Evolutionary conservation across 179 eudicot genomes (phyloP), one percentile per base, ranked within the genome.

Genomic region (Vitellaria paradoxa): DNA sequence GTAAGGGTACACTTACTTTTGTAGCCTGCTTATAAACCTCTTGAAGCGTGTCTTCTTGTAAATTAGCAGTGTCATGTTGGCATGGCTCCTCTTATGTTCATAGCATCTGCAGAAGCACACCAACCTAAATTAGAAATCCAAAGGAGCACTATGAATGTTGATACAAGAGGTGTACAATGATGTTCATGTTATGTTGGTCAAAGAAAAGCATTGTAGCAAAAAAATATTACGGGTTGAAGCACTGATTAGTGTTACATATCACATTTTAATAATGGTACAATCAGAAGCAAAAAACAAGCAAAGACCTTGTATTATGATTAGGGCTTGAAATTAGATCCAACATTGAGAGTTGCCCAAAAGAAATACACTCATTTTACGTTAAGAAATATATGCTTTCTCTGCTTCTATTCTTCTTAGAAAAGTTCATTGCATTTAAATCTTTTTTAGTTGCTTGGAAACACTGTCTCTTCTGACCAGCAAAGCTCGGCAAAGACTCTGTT

Each of bases 21-120:
- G 83, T 72, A 73, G 82, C 85, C 63, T 85, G 77, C 80, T 82
- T 76, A 77, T 64, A 87, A 6, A 87, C 74, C 75, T 85, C 91
- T 65, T 87, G 85, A 79, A 87, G 78, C 78, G 87, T 81, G 73
- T 84, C 89, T 56, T 84, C 92, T 37, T 82, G 88, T 80, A 84
- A 75, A 77, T 83, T 86, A 72, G 85, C 89, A 57, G 85, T 74
- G 40, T 62, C 74, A 23, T 80, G 75, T 76, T 76, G 69, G 67
- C 74, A 77, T 64, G 86, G 82, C 78, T 87, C 87, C 42, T 86
- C 89, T 30, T 21, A 53, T 6, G 76, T 77, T 79, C 75, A 77
- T 23, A 69, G 74, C 75, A 77, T 86, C 94, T 87, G 86, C 78
- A 81, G 74, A 30, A 76, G 70, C 57, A 63, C 15, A 30, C 47